These are phyloP conservation scores for Ogataea pignaliae DNA, from an alignment of 805 yeast species.

Conservation along the genomic window DNA sequence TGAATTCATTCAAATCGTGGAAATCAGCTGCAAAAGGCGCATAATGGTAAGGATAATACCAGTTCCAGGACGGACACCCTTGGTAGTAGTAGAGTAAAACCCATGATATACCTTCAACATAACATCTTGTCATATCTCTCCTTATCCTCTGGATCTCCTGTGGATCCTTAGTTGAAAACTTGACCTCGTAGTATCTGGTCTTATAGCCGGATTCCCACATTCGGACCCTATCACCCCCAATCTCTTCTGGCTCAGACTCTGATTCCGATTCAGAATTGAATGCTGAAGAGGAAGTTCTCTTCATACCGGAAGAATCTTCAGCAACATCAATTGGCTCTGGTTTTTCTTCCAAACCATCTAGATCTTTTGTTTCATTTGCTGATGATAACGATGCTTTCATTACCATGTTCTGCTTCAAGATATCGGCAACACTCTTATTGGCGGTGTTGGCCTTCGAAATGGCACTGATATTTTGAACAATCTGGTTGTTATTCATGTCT, in stretches of 20 bases:
- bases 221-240: constrained; percentile 51
- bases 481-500: constrained; percentile 63
- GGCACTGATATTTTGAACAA: constrained; percentile 58
- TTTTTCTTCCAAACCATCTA: constrained; percentile 7
- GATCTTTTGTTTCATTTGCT: constrained; percentile 23
- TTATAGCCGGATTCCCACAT: constrained; percentile 87
- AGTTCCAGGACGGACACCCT: constrained; percentile 98
- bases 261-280: constrained; percentile 28
- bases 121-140: constrained; percentile 59
- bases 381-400: constrained; percentile 8
- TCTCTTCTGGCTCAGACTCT: constrained; percentile 33
- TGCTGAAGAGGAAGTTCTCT: constrained; percentile 18
- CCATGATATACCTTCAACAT: constrained; percentile 97
- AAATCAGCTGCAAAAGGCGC: constrained; percentile 97
- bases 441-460: constrained; percentile 70
- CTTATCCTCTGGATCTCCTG: constrained; percentile 52
- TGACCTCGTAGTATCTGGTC: constrained; percentile 71
- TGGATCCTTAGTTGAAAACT: constrained; percentile 56
- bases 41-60: constrained; percentile 96
- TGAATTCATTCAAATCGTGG: constrained; percentile 44
- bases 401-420: constrained; percentile 39
- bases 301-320: constrained; percentile 15
- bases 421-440: constrained; percentile 64
- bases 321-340: constrained; percentile 27
- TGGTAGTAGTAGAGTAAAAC: constrained; percentile 89